phyloP scores from a whole-genome alignment of 2,329 filamentous ascomycete genomes.

The Penicillium rolfsii region DNA sequence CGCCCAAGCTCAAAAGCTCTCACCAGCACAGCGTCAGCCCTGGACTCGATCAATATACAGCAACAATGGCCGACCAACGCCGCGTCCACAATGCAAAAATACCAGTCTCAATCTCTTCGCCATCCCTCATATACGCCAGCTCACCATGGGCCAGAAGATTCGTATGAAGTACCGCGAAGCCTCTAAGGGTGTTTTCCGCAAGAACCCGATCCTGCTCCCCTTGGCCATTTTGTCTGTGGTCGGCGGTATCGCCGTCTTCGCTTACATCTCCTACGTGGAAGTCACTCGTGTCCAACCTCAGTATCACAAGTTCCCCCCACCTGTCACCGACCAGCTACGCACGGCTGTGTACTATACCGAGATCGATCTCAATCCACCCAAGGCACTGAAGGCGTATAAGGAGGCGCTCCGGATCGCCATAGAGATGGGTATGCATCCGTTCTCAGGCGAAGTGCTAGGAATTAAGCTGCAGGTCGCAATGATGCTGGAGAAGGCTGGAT shows the following conservation, averaged over 20 bases:
- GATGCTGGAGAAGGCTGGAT: slow-evolving; percentile 76
- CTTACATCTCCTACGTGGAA: slow-evolving; percentile 50
- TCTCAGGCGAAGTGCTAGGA: slow-evolving; percentile 87
- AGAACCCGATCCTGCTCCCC: slow-evolving; percentile 48
- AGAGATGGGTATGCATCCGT: slow-evolving; percentile 78
- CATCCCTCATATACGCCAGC: slow-evolving; percentile 22
- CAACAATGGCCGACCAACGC: slow-evolving; percentile 22
- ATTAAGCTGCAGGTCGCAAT: slow-evolving; percentile 80
- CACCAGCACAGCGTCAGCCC: slow-evolving; percentile 22
- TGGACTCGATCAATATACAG: slow-evolving; percentile 30
- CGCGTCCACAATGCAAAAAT: slow-evolving; percentile 10
- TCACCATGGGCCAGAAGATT: slow-evolving; percentile 37
- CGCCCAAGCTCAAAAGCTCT: slow-evolving; percentile 28
- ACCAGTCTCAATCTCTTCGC: not conserved
- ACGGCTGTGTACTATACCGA: slow-evolving; percentile 87
- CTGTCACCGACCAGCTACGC: slow-evolving; percentile 66
- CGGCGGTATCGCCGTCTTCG: slow-evolving; percentile 40
- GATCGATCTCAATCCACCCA: slow-evolving; percentile 70
- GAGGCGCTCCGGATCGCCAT: slow-evolving; percentile 74
- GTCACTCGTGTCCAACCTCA: slow-evolving; percentile 46
- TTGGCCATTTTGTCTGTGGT: slow-evolving; percentile 46
- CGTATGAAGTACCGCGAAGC: slow-evolving; percentile 41
- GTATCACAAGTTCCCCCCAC: slow-evolving; percentile 49
- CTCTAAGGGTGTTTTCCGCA: slow-evolving; percentile 46
- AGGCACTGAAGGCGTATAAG: slow-evolving; percentile 82